Evolutionary conservation across 1,139 yeast genomes (phyloP).

Genomic region (Blastobotrys arbuscula): DNA sequence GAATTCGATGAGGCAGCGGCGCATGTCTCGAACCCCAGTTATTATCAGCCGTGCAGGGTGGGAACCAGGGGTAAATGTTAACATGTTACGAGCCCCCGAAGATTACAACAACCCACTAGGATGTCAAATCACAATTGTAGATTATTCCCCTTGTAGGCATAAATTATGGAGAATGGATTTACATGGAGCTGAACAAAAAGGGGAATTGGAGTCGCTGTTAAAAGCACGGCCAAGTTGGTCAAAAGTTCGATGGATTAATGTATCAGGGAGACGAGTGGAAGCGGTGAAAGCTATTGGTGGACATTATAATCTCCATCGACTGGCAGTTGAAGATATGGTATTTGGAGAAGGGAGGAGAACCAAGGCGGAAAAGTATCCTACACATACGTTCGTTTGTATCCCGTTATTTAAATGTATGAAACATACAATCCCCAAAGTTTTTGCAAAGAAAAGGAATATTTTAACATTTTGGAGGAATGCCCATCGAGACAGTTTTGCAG

Average conservation of each 20-base stretch:
- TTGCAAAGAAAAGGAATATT: conserved; percentile 1
- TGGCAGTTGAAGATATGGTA: conserved; percentile 53
- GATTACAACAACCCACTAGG: conserved; percentile 37
- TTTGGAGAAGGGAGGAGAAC: conserved; percentile 51
- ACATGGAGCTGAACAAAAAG: conserved; percentile 14
- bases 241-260: conserved; percentile 49
- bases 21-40: not conserved
- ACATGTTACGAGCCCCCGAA: conserved; percentile 30
- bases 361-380: conserved; percentile 46
- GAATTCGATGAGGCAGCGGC: not conserved
- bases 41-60: conserved; percentile 36
- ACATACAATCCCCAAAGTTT: not conserved
- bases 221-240: conserved; percentile 42
- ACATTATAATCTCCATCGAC: conserved; percentile 41
- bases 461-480: conserved; percentile 2
- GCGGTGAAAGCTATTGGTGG: conserved; percentile 42
- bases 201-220: conserved; percentile 18
- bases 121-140: conserved; percentile 44
- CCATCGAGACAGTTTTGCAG: conserved; percentile 8
- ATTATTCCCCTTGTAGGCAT: conserved; percentile 40
- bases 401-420: conserved; percentile 39
- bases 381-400: conserved; percentile 46
- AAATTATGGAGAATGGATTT: conserved; percentile 37
- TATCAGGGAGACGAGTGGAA: conserved; percentile 52
- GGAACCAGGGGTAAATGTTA: conserved; percentile 53